Evolutionary conservation across 2,329 filamentous ascomycete species (phyloP), one percentile per base, ranked within the genome.

Genomic region (Phaeosphaeriaceae sp.): DNA sequence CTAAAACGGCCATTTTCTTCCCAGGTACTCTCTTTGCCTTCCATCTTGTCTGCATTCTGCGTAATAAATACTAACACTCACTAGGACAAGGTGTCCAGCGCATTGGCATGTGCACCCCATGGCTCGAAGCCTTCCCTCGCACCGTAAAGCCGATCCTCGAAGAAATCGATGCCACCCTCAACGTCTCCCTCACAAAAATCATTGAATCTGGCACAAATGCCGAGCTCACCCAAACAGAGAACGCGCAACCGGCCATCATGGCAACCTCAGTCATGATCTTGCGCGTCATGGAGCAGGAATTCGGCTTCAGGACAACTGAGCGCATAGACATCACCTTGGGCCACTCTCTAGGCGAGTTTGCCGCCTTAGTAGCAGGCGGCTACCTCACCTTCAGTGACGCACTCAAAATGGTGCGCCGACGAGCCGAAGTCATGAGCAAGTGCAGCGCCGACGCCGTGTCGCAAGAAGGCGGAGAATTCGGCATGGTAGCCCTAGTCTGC

Each of bases 241-340:
- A 96, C 70, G 89, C 93, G 3, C 93, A 97, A 74, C 93, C 93
- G 1, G 92, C 93, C 63, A 96, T 97, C 73, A 96, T 97, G 91
- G 90, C 92, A 12, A 94, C 91, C 3, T 95, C 90, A 21, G 87
- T 97, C 67, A 83, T 96, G 50, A 95, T 97, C 67, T 81, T 97
- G 46, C 87, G 90, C 47, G 86, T 97, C 52, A 81, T 97, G 56
- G 91, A 97, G 76, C 79, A 83, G 53, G 90, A 96, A 60, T 97
- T 93, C 68, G 85, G 83, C 33, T 96, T 97, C 76, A 80, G 83
- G 48, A 83, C 87, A 6, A 75, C 79, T 7, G 83, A 89, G 47
- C 81, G 87, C 50, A 86, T 92, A 35, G 90, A 96, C 74, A 85
- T 95, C 29, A 90, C 89, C 1, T 81, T 97, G 18, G 93, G 93